Percentiles rank a stretch among this genome's conserved stretches.
phyloP scores from a whole-genome alignment of 768 basidiomycete genomes.

The Panaeolus papilionaceus region DNA sequence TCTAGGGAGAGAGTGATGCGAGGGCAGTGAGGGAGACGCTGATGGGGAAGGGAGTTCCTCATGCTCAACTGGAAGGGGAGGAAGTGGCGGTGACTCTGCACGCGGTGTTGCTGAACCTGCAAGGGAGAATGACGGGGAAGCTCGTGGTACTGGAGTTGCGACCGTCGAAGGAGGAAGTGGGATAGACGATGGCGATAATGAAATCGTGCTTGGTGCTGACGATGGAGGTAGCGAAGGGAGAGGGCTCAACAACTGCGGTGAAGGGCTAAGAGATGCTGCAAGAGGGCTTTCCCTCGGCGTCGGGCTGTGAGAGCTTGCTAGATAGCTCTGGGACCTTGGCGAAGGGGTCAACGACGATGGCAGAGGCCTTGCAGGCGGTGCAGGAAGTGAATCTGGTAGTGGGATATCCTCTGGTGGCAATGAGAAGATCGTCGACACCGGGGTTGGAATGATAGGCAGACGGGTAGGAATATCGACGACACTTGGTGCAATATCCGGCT shows the following conservation, averaged over 20 bases:
- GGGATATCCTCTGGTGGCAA: slow-evolving; percentile 45
- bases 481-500: slow-evolving; percentile 34
- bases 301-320: not conserved
- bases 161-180: slow-evolving; percentile 15
- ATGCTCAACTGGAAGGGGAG: slow-evolving; percentile 30
- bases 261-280: not conserved
- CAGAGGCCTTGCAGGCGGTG: slow-evolving; percentile 22
- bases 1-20: slow-evolving; percentile 28
- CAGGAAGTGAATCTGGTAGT: slow-evolving; percentile 42
- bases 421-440: slow-evolving; percentile 34
- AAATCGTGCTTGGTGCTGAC: not conserved
- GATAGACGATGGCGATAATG: slow-evolving; percentile 5
- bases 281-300: not conserved
- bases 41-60: slow-evolving; percentile 24
- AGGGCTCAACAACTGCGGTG: slow-evolving; percentile 8
- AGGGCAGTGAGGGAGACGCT: slow-evolving; percentile 18
- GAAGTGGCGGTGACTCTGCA: slow-evolving; percentile 24
- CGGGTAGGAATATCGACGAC: slow-evolving; percentile 34
- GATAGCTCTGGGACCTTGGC: not conserved
- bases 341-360: slow-evolving; percentile 14
- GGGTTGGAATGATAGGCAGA: slow-evolving; percentile 39
- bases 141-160: slow-evolving; percentile 30
- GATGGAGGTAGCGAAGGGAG: slow-evolving; percentile 19
- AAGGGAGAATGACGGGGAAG: slow-evolving; percentile 16
- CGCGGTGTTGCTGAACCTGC: not conserved